These are phyloP conservation scores for Ceratobasidium sp. DNA, from an alignment of 1,284 basidiomycete species.

Conservation along the genomic window DNA sequence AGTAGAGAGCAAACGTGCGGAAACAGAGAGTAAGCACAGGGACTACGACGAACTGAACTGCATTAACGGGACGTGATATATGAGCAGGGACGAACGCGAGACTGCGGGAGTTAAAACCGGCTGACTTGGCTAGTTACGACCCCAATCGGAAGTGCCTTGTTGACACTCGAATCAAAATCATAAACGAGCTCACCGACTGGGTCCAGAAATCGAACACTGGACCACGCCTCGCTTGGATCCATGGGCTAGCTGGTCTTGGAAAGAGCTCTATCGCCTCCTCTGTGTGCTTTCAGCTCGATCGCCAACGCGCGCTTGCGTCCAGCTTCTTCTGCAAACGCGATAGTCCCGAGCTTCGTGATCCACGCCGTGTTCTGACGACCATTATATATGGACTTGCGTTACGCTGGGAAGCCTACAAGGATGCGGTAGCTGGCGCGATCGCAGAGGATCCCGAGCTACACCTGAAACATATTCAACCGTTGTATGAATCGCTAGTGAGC, in stretches of 20 bases:
- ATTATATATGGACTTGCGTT: not conserved
- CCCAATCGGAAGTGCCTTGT: not conserved
- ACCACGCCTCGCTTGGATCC: slow-evolving; percentile 48
- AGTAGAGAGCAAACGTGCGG: not conserved
- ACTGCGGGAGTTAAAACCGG: not conserved
- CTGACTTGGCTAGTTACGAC: not conserved
- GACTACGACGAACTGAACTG: too few relatives aligned
- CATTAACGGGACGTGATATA: too few relatives aligned
- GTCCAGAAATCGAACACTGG: not conserved
- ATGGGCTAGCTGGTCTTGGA: slow-evolving; percentile 52
- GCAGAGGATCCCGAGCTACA: not conserved
- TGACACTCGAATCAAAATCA: not conserved
- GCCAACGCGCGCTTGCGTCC: slow-evolving; percentile 51
- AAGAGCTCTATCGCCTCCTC: slow-evolving; percentile 52
- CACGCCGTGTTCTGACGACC: slow-evolving; percentile 27
- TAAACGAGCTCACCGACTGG: not conserved
- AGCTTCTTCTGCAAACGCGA: slow-evolving; percentile 55
- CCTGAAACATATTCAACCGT: not conserved
- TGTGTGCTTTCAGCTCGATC: slow-evolving; percentile 46
- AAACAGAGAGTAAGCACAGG: too few relatives aligned
- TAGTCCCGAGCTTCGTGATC: slow-evolving; percentile 24
- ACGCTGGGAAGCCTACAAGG: not conserved
- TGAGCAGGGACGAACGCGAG: too few relatives aligned
- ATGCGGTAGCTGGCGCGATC: not conserved
- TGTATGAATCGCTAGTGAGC: not conserved